Conservation (phyloP, 2,329 filamentous ascomycete species). For the Clarireedia monteithiana region DNA sequence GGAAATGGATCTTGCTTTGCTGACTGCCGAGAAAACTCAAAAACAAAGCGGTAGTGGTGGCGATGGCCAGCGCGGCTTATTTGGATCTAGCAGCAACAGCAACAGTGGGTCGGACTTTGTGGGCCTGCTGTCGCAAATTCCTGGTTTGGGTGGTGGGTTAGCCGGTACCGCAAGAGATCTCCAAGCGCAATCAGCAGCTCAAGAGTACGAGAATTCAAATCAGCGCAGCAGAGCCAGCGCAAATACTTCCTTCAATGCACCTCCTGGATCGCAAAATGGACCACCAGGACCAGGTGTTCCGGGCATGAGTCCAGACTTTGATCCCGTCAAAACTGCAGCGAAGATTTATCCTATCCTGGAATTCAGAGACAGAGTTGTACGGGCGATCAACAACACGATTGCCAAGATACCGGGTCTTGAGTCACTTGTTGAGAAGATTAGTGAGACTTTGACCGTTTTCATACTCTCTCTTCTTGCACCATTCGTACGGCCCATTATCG, state of each 20-base stretch:
- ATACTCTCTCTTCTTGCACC: conserved; percentile 85
- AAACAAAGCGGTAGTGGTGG: conserved; percentile 24
- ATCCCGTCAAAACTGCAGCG: conserved; percentile 65
- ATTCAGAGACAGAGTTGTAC: conserved; percentile 91
- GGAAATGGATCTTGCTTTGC: conserved; percentile 67
- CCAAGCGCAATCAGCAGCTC: conserved; percentile 51
- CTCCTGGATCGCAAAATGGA: conserved; percentile 31
- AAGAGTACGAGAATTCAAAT: conserved; percentile 49
- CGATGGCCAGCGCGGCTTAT: conserved; percentile 30
- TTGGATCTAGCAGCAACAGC: conserved; percentile 23
- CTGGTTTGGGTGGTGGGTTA: conserved; percentile 58
- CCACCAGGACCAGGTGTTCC: conserved; percentile 50
- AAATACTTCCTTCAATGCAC: conserved; percentile 18
- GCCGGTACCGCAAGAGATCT: conserved; percentile 58
- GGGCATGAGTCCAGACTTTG: conserved; percentile 68
- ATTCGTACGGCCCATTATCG: conserved; percentile 87
- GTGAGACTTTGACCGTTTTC: conserved; percentile 86
- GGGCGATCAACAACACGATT: conserved; percentile 74
- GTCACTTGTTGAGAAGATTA: conserved; percentile 81
- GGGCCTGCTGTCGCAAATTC: conserved; percentile 67
- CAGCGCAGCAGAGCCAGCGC: conserved; percentile 29
- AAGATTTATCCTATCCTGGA: conserved; percentile 93
- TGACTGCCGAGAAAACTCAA: conserved; percentile 52
- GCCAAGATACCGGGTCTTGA: conserved; percentile 87
- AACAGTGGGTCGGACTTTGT: conserved; percentile 53